These are phyloP conservation scores for Pleurotus giganteus DNA, from an alignment of 768 basidiomycete genomes.

Conservation along the genomic window DNA sequence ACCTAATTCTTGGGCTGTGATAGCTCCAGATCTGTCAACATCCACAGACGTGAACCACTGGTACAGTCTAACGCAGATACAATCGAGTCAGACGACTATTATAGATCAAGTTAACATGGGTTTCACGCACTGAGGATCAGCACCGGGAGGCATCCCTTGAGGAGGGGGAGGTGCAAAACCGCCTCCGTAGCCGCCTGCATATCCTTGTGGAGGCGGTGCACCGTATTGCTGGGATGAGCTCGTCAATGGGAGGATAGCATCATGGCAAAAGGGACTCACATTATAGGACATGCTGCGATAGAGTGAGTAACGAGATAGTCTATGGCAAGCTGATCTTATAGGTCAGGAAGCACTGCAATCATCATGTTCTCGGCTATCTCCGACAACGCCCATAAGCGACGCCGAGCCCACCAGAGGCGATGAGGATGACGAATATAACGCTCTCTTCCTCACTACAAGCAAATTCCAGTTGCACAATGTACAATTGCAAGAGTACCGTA, in stretches of 20 bases:
- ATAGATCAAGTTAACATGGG: neutral
- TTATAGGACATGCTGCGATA: conserved; percentile 7
- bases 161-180: conserved; percentile 23
- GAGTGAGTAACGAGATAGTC: neutral
- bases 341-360: conserved; percentile 1
- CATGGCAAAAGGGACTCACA: neutral
- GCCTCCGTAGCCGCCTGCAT: conserved; percentile 27
- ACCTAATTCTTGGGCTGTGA: conserved; percentile 68
- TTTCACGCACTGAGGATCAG: conserved; percentile 68
- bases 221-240: conserved; percentile 19
- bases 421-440: neutral
- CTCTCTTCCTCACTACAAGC: too few relatives aligned
- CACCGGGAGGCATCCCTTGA: conserved; percentile 56
- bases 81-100: neutral
- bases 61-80: conserved; percentile 53
- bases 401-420: neutral
- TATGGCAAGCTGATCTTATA: neutral
- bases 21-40: conserved; percentile 63
- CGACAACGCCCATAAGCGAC: neutral
- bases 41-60: conserved; percentile 72
- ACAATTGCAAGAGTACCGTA: neutral
- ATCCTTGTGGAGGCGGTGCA: conserved; percentile 27
- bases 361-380: conserved; percentile 8
- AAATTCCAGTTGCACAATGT: neutral
- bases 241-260: neutral